These are phyloP conservation scores for Stipa capillata DNA, from an alignment of 176 grass and related monocot genomes.

Conservation along the genomic window DNA sequence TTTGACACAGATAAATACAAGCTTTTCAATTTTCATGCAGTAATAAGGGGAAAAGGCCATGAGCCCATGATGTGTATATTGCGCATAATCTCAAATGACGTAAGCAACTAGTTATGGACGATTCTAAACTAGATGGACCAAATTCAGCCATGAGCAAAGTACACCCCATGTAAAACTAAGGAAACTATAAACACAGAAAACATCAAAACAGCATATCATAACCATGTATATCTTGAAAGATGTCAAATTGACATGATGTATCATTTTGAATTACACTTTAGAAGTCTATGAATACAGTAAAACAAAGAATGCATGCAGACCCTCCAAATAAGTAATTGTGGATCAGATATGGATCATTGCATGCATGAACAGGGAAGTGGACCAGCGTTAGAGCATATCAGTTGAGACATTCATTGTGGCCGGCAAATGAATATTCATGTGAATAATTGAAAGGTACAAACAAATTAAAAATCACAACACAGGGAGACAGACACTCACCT, in stretches of 20 bases:
- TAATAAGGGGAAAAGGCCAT: neutral
- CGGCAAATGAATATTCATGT: neutral
- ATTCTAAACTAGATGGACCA: neutral
- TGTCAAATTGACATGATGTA: neutral
- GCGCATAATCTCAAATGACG: neutral
- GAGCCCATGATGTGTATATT: neutral
- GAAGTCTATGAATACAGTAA: neutral
- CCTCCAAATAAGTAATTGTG: neutral
- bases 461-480: conserved; percentile 1
- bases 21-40: neutral
- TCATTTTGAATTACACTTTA: neutral
- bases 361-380: neutral
- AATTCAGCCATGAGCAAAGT: neutral
- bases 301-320: neutral
- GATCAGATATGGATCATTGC: neutral
- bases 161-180: neutral
- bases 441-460: neutral
- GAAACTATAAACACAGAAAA: neutral
- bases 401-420: neutral
- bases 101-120: neutral
- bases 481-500: conserved; percentile 38
- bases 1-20: neutral
- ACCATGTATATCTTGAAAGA: neutral
- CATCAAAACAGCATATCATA: neutral
- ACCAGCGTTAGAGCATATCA: neutral